Evolutionary conservation across 768 basidiomycete species (phyloP).

Genomic region (Lentinula edodes): DNA sequence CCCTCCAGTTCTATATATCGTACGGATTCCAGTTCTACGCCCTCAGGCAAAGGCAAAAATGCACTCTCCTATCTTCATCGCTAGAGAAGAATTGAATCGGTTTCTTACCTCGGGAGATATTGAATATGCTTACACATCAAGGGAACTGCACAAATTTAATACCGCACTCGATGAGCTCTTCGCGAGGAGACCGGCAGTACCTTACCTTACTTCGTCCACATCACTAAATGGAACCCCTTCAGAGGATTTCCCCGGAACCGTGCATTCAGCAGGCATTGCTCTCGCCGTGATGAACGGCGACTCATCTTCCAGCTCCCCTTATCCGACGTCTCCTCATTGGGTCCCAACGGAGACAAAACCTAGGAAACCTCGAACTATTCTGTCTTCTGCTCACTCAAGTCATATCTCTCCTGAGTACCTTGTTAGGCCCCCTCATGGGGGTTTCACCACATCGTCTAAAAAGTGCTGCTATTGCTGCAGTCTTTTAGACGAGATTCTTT

Average conservation of each 20-base stretch:
- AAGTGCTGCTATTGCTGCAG: constrained; percentile 5
- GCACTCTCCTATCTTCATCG: constrained; percentile 1
- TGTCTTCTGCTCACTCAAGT: background rate
- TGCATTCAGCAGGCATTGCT: background rate
- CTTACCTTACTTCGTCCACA: background rate
- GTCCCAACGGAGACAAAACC: background rate
- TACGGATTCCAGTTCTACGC: background rate
- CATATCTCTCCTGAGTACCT: background rate
- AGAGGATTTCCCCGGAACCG: background rate
- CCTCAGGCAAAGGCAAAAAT: background rate
- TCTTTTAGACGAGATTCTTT: background rate
- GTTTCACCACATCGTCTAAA: background rate
- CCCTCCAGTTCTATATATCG: background rate
- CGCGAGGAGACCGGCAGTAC: background rate
- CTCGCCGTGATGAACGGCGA: background rate
- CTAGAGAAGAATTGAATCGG: background rate
- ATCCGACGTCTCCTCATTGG: constrained; percentile 1
- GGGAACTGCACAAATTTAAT: background rate
- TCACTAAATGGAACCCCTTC: background rate
- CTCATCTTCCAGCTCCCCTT: background rate
- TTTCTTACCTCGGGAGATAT: background rate
- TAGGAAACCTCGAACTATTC: background rate
- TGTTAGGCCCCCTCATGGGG: background rate
- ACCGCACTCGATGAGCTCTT: background rate
- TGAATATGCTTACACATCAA: background rate